A percentile compares a stretch with the other conserved stretches of the same genome.
These are phyloP conservation scores for Stereocaulon alpinum DNA, from an alignment of 495 filamentous ascomycete genomes.

Conservation along the genomic window DNA sequence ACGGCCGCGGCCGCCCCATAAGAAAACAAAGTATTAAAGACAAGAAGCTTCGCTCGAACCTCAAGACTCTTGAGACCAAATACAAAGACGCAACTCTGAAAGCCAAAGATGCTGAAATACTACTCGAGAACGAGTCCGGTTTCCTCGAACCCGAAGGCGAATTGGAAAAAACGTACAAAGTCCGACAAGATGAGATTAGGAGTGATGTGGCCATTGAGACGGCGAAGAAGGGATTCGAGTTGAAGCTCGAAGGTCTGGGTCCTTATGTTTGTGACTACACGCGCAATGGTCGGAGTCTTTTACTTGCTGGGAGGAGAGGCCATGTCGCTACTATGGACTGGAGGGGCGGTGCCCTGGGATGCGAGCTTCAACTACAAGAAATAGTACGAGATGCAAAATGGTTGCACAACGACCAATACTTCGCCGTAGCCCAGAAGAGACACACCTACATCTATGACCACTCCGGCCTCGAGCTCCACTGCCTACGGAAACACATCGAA, in stretches of 20 bases:
- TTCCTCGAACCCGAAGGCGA: conserved; percentile 82
- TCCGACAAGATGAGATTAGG: conserved; percentile 79
- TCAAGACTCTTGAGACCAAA: not conserved
- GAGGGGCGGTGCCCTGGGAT: conserved; percentile 80
- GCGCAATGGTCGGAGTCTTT: conserved; percentile 71
- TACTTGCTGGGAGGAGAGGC: conserved; percentile 82
- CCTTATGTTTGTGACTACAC: conserved; percentile 85
- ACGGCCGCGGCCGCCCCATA: conserved; percentile 73
- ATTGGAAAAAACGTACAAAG: conserved; percentile 83
- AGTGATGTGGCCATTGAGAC: conserved; percentile 65
- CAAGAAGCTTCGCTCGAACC: conserved; percentile 42
- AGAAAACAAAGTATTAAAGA: conserved; percentile 50
- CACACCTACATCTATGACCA: conserved; percentile 91
- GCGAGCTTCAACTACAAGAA: conserved; percentile 81
- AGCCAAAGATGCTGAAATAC: conserved; percentile 89
- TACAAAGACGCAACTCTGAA: conserved; percentile 53
- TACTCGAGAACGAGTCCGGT: conserved; percentile 77
- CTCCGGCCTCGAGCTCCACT: conserved; percentile 82
- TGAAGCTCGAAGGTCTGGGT: conserved; percentile 72
- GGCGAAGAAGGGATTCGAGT: conserved; percentile 83
- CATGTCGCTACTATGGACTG: conserved; percentile 97
- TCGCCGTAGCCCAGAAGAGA: conserved; percentile 97
- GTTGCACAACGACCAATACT: conserved; percentile 92
- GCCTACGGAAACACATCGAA: conserved; percentile 78
- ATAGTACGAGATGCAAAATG: conserved; percentile 82